Conservation (phyloP, 768 basidiomycete species). For the Amanita fuliginea region DNA sequence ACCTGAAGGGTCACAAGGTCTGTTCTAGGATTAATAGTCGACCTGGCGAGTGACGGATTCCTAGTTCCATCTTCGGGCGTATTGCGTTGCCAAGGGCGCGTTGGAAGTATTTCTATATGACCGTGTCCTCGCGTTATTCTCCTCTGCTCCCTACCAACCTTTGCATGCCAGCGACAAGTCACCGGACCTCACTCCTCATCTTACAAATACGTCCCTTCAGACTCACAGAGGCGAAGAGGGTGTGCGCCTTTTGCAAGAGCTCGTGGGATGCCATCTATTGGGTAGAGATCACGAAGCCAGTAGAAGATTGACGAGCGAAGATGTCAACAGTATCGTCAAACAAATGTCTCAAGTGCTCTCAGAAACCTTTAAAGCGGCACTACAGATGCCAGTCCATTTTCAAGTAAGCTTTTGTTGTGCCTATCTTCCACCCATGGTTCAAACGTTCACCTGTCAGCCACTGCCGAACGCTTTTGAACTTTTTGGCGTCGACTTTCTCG, state of each 20-base stretch:
- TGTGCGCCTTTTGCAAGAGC: constrained; percentile 73
- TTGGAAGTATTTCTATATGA: constrained; percentile 74
- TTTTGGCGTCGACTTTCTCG: constrained; percentile 88
- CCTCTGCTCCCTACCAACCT: constrained; percentile 52
- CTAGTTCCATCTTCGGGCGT: constrained; percentile 91
- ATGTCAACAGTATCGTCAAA: constrained; percentile 35
- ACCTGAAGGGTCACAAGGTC: constrained; percentile 50
- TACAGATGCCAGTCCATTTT: constrained; percentile 75
- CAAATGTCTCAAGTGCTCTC: constrained; percentile 57
- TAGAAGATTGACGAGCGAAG: constrained; percentile 18
- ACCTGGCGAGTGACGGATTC: neutral
- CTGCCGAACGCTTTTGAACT: constrained; percentile 91
- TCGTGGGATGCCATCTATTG: constrained; percentile 53
- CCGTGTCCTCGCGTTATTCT: constrained; percentile 82
- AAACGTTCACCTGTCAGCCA: constrained; percentile 34
- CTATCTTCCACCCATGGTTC: neutral
- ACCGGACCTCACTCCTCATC: constrained; percentile 56
- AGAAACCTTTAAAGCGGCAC: constrained; percentile 80
- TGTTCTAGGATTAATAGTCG: constrained; percentile 8
- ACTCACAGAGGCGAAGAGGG: constrained; percentile 49
- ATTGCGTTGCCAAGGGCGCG: constrained; percentile 70
- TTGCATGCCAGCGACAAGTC: constrained; percentile 27
- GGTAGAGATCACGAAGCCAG: constrained; percentile 13
- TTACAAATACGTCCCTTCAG: constrained; percentile 92
- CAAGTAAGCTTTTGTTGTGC: constrained; percentile 39